These are phyloP conservation scores for Fagus crenata DNA, from an alignment of 306 rosid species.

Conservation along the genomic window DNA sequence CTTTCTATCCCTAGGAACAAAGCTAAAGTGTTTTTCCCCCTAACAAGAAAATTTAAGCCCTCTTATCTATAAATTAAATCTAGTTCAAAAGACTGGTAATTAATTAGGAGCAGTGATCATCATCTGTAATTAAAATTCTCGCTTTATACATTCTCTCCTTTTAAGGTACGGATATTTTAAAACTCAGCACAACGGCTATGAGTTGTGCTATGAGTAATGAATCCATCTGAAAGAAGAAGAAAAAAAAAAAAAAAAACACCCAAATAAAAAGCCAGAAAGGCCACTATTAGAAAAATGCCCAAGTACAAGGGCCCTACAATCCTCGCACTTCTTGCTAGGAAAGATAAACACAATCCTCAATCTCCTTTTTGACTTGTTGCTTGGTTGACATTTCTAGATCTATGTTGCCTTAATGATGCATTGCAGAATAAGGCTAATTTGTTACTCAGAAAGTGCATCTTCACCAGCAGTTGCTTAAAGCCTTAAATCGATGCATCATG, in stretches of 20 bases:
- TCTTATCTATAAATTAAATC: neutral
- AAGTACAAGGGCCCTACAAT: neutral
- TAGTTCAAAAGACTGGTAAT: neutral
- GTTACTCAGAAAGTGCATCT: neutral
- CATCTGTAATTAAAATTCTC: neutral
- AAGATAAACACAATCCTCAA: neutral
- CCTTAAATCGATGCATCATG: neutral
- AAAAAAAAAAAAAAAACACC: neutral
- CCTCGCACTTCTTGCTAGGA: too few species aligned
- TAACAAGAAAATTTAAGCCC: too few species aligned
- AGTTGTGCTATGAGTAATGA: neutral
- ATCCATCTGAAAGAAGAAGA: neutral
- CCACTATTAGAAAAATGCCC: neutral
- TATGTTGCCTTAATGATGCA: constrained; percentile 1
- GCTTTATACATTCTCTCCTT: neutral
- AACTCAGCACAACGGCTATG: neutral
- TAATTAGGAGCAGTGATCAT: neutral
- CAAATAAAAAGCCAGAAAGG: neutral
- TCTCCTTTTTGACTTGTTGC: constrained; percentile 7
- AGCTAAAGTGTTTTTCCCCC: too few species aligned
- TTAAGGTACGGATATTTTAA: neutral
- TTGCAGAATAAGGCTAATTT: neutral
- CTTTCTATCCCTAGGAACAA: too few species aligned
- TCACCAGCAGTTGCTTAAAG: neutral
- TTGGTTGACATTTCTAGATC: neutral